Base-by-base conservation (phyloP, 306 rosid species). In the Vigna unguiculata region DNA sequence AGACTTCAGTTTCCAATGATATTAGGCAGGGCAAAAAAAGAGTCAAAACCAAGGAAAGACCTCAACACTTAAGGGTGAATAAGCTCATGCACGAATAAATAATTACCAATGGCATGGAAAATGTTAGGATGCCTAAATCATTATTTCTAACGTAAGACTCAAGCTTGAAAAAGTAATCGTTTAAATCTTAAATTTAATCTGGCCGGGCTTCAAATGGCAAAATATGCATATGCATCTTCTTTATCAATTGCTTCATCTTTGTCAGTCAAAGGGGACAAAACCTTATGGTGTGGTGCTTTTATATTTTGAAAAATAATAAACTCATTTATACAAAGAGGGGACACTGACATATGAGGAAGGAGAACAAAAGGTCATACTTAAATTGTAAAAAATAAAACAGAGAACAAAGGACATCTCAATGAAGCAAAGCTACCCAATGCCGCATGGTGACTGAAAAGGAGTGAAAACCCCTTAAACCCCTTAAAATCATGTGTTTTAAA, bases 1-100 rank as follows among this genome's bases (percentile, higher is more conserved):
- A 96, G 86, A 87, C 99, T 92, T 93, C 80, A 73, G 74, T 85
- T 82, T 83, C 48, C 79, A 75, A 54, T 25, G 28, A 64, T 12
- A 12, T 64, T 41, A 81, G 67, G 46, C 46, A 85, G 24, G 59
- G 15, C 46, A 85, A 36, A 25, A 34, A 24, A 47, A 1, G 36
- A 9, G 65, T 60, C 20, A 51, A 14, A 24, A 71, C 8, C 46
- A 72, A 75, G 38, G 54, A 64, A 69, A 72, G 59, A 69, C 78
- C 46, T 22, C 46, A 80, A 34, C 54, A 80, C 20, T 55, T 48
- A 30, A 11, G 65, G 14, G 24, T 49, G 38, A 70, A 55, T 48
- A 32, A 45, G 60, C 11, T 25, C 48, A 60, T 43, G 52, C 17
- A 52, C 54, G 59, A 45, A 69, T 79, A 7, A 82, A 58, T 53